phyloP scores from a whole-genome alignment of 1,284 basidiomycete species.

The Pterulicium gracile region DNA sequence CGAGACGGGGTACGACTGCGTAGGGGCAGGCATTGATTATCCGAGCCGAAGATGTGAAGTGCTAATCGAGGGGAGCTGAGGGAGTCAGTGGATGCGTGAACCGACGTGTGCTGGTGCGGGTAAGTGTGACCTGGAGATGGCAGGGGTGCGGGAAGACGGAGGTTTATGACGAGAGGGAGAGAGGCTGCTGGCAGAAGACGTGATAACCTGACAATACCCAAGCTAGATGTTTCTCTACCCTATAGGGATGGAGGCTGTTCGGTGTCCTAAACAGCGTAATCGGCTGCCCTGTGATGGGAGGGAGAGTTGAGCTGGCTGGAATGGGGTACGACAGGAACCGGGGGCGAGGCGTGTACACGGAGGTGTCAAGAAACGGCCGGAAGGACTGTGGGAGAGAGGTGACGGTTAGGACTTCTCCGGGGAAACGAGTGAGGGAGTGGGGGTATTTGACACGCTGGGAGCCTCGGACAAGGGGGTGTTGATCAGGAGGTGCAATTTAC shows the following conservation, averaged over 20 bases:
- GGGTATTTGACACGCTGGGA: not conserved
- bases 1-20: constrained; percentile 47
- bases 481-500: no score
- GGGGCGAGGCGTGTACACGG: not conserved
- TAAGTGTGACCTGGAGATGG: not conserved
- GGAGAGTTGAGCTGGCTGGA: not conserved
- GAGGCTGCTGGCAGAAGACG: no score
- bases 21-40: constrained; percentile 33
- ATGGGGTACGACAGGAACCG: not conserved
- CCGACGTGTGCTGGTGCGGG: not conserved
- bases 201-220: not conserved
- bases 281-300: no score
- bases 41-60: constrained; percentile 8
- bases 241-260: no score
- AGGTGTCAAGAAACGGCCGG: not conserved
- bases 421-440: not conserved
- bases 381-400: no score
- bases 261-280: no score
- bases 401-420: not conserved
- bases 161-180: not conserved
- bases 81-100: not conserved
- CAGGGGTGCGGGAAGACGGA: not conserved
- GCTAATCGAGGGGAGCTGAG: constrained; percentile 9
- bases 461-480: not conserved
- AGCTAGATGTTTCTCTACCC: not conserved